A percentile compares a stretch with the other conserved stretches of the same genome.
Evolutionary conservation across 164 flowering plant species (phyloP).

Genomic region (Tinospora cordifolia): DNA sequence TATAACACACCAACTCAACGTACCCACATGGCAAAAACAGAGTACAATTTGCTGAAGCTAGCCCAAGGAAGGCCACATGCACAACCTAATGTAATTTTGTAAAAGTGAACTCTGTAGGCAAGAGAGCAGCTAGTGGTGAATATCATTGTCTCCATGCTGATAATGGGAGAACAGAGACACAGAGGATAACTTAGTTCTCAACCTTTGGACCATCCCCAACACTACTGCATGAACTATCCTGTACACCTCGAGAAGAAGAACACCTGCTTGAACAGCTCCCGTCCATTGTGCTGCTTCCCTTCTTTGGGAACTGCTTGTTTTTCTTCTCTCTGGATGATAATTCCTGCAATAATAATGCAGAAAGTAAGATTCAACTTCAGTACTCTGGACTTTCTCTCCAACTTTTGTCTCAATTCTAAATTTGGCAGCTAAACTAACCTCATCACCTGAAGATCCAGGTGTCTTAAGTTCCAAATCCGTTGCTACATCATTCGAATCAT

Average conservation of each 20-base stretch:
- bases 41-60: no score
- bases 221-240: slow-evolving; percentile 56
- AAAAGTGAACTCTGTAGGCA: no score
- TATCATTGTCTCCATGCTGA: not conserved
- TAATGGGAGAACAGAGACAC: not conserved
- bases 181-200: slow-evolving; percentile 11
- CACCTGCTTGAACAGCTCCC: slow-evolving; percentile 52
- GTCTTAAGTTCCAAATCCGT: slow-evolving; percentile 71
- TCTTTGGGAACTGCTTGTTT: slow-evolving; percentile 34
- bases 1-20: no score
- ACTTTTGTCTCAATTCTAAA: not conserved
- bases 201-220: slow-evolving; percentile 38
- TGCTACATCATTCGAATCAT: slow-evolving; percentile 55
- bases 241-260: slow-evolving; percentile 53
- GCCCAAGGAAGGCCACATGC: no score
- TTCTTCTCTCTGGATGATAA: slow-evolving; percentile 33
- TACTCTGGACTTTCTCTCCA: not conserved
- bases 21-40: no score
- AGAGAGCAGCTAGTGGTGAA: no score
- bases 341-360: slow-evolving; percentile 32
- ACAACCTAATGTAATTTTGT: no score
- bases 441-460: slow-evolving; percentile 55
- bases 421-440: slow-evolving; percentile 26
- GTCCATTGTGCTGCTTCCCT: slow-evolving; percentile 28
- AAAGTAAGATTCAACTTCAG: not conserved